phyloP scores from a whole-genome alignment of 2,329 filamentous ascomycete species.

The Neofusicoccum parvum region DNA sequence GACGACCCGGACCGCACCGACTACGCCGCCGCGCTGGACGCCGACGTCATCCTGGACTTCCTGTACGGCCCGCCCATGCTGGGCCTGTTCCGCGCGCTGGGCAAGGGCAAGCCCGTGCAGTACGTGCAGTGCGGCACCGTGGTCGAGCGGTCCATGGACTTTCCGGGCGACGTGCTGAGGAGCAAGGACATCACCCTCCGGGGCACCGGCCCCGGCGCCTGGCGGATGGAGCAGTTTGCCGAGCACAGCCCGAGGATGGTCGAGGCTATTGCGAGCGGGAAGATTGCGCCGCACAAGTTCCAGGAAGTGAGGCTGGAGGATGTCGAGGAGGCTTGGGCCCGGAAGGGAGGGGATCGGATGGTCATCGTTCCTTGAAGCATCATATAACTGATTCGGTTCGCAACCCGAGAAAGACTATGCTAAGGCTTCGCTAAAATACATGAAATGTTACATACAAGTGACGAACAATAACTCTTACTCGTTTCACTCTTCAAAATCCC shows the following conservation, averaged over 20 bases:
- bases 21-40: constrained; percentile 48
- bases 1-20: constrained; percentile 46
- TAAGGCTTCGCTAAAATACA: too few relatives aligned
- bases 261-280: constrained; percentile 23
- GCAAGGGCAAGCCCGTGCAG: constrained; percentile 49
- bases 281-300: constrained; percentile 26
- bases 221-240: constrained; percentile 37
- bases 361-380: constrained; percentile 14
- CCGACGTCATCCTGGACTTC: constrained; percentile 61
- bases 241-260: constrained; percentile 34
- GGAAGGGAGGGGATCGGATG: constrained; percentile 27
- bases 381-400: too few relatives aligned
- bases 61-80: constrained; percentile 50
- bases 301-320: constrained; percentile 34
- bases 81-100: constrained; percentile 47
- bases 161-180: constrained; percentile 51
- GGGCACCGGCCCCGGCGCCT: constrained; percentile 51
- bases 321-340: constrained; percentile 37
- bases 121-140: constrained; percentile 58
- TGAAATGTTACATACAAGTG: too few relatives aligned
- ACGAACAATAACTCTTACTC: too few relatives aligned
- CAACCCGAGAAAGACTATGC: too few relatives aligned
- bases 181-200: constrained; percentile 53
- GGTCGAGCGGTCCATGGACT: constrained; percentile 40
- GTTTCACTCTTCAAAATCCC: too few relatives aligned